Conservation (phyloP, 805 yeast species). For the Candida rishiriensis region DNA sequence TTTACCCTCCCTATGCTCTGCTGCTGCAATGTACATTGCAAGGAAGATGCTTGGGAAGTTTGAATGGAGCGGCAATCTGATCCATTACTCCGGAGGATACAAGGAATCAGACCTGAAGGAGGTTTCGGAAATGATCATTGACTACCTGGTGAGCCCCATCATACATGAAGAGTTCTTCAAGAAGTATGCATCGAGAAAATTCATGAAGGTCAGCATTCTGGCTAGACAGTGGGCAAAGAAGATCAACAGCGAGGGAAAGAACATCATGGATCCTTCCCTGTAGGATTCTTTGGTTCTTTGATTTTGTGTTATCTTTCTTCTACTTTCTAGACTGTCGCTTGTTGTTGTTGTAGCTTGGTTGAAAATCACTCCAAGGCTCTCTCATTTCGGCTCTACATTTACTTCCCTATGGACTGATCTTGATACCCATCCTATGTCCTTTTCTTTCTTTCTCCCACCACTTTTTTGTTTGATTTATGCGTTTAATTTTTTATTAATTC, state of each 20-base stretch:
- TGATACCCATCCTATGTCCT: too few species aligned
- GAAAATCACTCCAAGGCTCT: too few species aligned
- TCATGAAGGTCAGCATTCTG: conserved; percentile 76
- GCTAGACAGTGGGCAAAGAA: conserved; percentile 83
- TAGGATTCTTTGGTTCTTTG: conserved; percentile 1
- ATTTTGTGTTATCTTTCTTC: too few species aligned
- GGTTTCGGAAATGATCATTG: conserved; percentile 68
- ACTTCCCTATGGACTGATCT: too few species aligned
- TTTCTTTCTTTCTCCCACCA: too few species aligned
- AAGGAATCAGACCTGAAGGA: conserved; percentile 67
- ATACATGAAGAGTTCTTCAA: conserved; percentile 90
- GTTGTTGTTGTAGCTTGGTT: too few species aligned
- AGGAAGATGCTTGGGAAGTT: conserved; percentile 61
- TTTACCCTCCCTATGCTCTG: conserved; percentile 77
- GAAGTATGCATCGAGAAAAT: conserved; percentile 86
- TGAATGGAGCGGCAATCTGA: conserved; percentile 81
- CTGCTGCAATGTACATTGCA: conserved; percentile 82
- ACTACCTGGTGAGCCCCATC: conserved; percentile 74
- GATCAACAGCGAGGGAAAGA: conserved; percentile 42
- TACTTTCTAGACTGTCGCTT: too few species aligned
- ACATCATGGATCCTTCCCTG: conserved; percentile 34
- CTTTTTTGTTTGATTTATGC: too few species aligned
- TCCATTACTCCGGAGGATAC: conserved; percentile 91
- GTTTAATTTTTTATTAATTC: too few species aligned
- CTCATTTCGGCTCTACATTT: too few species aligned